Evolutionary conservation across 352 stramenopile genomes (phyloP), one percentile per base, ranked within the genome.

Genomic region (Phytophthora tubulina): DNA sequence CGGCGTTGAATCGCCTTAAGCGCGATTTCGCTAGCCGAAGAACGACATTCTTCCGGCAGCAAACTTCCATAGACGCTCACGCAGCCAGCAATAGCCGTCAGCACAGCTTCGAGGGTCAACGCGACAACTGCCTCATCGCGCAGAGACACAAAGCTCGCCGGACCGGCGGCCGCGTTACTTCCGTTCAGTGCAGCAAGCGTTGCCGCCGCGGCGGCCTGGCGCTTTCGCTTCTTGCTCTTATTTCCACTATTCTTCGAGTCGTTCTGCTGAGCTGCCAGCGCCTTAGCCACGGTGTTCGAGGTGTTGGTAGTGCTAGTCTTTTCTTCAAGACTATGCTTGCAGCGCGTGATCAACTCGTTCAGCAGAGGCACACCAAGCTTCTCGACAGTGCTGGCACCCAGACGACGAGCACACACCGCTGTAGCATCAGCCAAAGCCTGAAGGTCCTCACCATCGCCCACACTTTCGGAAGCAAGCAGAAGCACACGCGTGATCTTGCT

Each of bases 171-270:
- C 14, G 51, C 41, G 30, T 61, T 72, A 5, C 70, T 57, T 57
- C 66, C 70, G 21, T 76, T 78, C 11, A 81, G 54, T 30, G 62
- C 76, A 17, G 79, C 75, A 3, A 83, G 64, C 8, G 79, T 74
- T 15, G 90, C 79, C 53, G 86, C 77, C 32, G 85, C 81, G 21
- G 76, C 82, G 31, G 82, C 76, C 57, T 92, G 84, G 38, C 89
- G 89, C 76, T 94, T 94, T 53, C 89, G 87, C 72, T 96, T 96
- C 76, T 96, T 96, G 67, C 84, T 89, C 65, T 94, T 96, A 30
- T 50, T 75, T 51, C 62, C 59, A 17, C 45, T 60, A 3, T 72
- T 63, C 48, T 78, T 76, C 3, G 46, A 41, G 46, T 71, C 70
- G 4, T 67, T 75, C 15, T 75, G 56, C 21, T 73, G 55, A 38